These are phyloP conservation scores for Rhodotorula glutinis DNA, from an alignment of 1,284 basidiomycete genomes.

Conservation along the genomic window DNA sequence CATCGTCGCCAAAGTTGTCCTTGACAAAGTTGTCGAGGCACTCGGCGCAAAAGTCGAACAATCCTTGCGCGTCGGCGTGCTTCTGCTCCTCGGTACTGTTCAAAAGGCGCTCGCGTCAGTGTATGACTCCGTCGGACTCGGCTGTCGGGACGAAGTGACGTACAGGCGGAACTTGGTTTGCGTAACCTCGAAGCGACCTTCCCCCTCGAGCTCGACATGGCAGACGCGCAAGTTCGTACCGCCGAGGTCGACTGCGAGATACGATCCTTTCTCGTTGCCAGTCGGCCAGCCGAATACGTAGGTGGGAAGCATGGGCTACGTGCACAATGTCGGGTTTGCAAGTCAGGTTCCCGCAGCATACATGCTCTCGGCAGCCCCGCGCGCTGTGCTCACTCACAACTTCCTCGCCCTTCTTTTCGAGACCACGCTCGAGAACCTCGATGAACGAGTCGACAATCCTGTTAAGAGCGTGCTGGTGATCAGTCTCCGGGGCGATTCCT, in stretches of 20 bases:
- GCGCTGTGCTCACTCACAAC: slow-evolving; percentile 63
- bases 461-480: background rate
- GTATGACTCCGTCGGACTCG: background rate
- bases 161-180: slow-evolving; percentile 91
- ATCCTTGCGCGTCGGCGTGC: slow-evolving; percentile 87
- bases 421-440: slow-evolving; percentile 80
- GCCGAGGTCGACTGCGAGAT: slow-evolving; percentile 89
- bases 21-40: slow-evolving; percentile 86
- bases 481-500: too few relatives aligned
- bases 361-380: too few relatives aligned
- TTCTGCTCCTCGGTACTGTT: slow-evolving; percentile 85
- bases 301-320: slow-evolving; percentile 65
- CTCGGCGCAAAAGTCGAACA: slow-evolving; percentile 97
- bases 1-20: slow-evolving; percentile 64
- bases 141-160: background rate
- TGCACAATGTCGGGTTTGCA: background rate
- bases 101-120: background rate
- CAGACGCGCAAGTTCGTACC: slow-evolving; percentile 98
- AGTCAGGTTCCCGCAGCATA: too few relatives aligned
- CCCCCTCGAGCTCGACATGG: slow-evolving; percentile 84
- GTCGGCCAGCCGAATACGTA: slow-evolving; percentile 96
- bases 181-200: slow-evolving; percentile 94
- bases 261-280: slow-evolving; percentile 84
- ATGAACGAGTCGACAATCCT: slow-evolving; percentile 91
- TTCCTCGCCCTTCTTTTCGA: slow-evolving; percentile 76